Percentiles rank a stretch among this genome's conserved stretches.
phyloP scores from a whole-genome alignment of 73 alveolate genomes.

The Urostyla sp. region DNA sequence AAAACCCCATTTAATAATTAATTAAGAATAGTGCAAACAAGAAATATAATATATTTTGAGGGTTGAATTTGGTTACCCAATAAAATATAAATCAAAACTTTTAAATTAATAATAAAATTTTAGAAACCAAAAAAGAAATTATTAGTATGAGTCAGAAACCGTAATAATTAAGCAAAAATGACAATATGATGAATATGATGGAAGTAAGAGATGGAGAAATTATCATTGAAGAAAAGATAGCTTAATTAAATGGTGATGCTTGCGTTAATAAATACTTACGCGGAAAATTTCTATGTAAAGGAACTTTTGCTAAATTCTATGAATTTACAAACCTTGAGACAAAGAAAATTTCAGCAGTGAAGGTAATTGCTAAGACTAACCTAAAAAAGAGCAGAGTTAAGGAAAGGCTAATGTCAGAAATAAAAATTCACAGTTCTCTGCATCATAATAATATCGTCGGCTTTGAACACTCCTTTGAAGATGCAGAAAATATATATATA shows the following conservation, averaged over 20 bases:
- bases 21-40: too few species aligned
- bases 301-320: conserved; percentile 91
- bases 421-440: conserved; percentile 85
- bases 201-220: too few species aligned
- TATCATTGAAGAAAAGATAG: conserved; percentile 39
- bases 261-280: conserved; percentile 70
- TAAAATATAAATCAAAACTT: too few species aligned
- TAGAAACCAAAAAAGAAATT: too few species aligned
- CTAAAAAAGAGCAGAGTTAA: conserved; percentile 82
- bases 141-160: too few species aligned
- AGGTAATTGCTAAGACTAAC: conserved; percentile 81
- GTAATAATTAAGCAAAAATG: too few species aligned
- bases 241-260: conserved; percentile 39
- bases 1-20: too few species aligned
- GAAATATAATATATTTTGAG: too few species aligned
- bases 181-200: too few species aligned
- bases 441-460: conserved; percentile 84
- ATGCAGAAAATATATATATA: conserved; percentile 81
- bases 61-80: too few species aligned
- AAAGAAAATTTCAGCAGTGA: conserved; percentile 79
- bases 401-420: conserved; percentile 85
- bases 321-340: conserved; percentile 83
- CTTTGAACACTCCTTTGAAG: conserved; percentile 88
- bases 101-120: too few species aligned
- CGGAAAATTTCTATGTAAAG: conserved; percentile 84